Base-by-base conservation (phyloP, 176 grass and related monocot species). In the Paspalum notatum region DNA sequence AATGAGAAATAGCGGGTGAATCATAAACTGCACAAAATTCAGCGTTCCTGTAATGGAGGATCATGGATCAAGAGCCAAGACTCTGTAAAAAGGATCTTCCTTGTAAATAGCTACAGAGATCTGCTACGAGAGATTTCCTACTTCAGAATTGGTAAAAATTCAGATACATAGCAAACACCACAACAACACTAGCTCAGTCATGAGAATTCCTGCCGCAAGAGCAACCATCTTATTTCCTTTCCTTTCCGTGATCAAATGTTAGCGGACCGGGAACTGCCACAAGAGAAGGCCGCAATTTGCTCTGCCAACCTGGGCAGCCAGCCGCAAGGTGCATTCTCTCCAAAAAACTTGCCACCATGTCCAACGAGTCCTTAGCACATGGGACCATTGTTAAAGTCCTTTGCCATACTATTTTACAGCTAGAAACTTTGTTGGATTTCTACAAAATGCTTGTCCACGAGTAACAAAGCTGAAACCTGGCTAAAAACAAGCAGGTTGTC, bases 261-360 rank as follows among this genome's bases (percentile, higher is more conserved):
- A 66, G 72, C 61, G 86, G 75, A 86, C 81, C 75, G 69, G 74
- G 47, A 91, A 92, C 93, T 99, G 91, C 93, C 97, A 91, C 93
- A 88, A 99, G 93, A 91, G 93, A 91, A 95, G 97, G 93, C 88
- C 46, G 67, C 75, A 85, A 91, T 93, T 94, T 92, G 77, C 79
- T 90, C 85, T 80, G 89, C 97, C 93, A 85, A 96, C 97, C 93
- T 95, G 91, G 97, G 97, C 90, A 95, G 89, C 87, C 87, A 85
- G 87, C 76, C 78, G 79, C 87, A 88, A 79, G 81, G 77, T 90
- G 83, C 87, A 87, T 85, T 79, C 68, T 76, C 73, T 53, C 73
- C 64, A 80, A 56, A 56, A 55, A 66, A 75, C 57, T n/a, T 57
- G 79, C 78, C 64, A 69, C 58, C 66, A 37, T 70, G 78, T 66